A percentile compares a stretch with the other conserved stretches of the same genome.
phyloP scores from a whole-genome alignment of 148 eudicot species.

The Linanthus parryae region DNA sequence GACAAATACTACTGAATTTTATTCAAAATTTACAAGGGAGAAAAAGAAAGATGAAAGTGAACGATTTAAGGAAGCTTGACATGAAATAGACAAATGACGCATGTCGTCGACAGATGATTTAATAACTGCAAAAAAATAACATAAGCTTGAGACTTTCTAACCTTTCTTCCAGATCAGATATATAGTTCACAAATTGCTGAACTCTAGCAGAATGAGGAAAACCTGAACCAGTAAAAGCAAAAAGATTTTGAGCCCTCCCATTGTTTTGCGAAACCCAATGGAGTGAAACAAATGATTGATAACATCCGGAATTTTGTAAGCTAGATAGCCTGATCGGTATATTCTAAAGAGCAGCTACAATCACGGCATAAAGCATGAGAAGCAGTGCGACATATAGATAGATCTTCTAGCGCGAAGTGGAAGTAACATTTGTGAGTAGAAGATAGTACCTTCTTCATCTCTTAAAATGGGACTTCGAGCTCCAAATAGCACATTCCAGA shows the following conservation, averaged over 20 bases:
- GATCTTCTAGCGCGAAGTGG: too few relatives aligned
- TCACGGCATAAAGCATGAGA: too few relatives aligned
- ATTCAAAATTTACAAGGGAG: not conserved
- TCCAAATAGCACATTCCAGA: slow-evolving; percentile 83
- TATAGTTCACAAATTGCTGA: slow-evolving; percentile 68
- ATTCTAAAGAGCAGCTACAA: too few relatives aligned
- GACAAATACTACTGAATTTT: not conserved
- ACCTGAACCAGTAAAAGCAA: slow-evolving; percentile 33
- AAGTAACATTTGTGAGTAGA: too few relatives aligned
- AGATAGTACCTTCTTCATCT: slow-evolving; percentile 46
- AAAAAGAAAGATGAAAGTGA: too few relatives aligned
- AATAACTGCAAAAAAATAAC: not conserved
- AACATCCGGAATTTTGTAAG: too few relatives aligned
- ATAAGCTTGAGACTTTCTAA: slow-evolving; percentile 14
- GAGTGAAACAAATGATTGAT: slow-evolving; percentile 1
- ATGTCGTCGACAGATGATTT: too few relatives aligned
- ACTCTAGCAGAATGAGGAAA: slow-evolving; percentile 50
- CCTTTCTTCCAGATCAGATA: slow-evolving; percentile 79
- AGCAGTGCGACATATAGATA: too few relatives aligned
- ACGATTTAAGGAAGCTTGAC: too few relatives aligned
- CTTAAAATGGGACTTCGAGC: slow-evolving; percentile 45
- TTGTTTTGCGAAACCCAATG: not conserved
- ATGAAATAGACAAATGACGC: too few relatives aligned
- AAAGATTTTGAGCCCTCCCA: not conserved
- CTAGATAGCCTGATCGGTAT: too few relatives aligned